Conservation (phyloP, 139 green algal species). For the Micractinium conductrix region DNA sequence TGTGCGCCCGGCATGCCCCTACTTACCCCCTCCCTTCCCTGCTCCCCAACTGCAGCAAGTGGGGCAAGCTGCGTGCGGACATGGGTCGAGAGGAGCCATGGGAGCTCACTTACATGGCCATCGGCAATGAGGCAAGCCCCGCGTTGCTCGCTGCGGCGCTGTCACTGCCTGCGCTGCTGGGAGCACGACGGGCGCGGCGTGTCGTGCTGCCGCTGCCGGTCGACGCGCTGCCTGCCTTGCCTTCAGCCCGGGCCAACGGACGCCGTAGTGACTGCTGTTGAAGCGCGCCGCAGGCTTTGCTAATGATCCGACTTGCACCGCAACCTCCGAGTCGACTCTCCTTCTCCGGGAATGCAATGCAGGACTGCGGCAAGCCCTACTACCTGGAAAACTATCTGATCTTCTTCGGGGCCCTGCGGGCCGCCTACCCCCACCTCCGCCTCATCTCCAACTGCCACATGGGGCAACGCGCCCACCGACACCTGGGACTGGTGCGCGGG, state of each 20-base stretch:
- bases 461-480: constrained; percentile 46
- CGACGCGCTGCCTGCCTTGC: no score
- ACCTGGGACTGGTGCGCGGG: not conserved
- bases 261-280: no score
- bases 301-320: not conserved
- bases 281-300: no score
- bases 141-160: no score
- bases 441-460: constrained; percentile 72
- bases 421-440: constrained; percentile 55
- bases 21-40: not conserved
- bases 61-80: constrained; percentile 56
- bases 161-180: no score
- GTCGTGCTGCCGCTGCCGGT: no score
- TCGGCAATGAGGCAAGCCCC: constrained; percentile 71
- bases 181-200: no score
- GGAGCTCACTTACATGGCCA: constrained; percentile 63
- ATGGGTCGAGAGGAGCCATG: constrained; percentile 75
- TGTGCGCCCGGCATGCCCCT: not conserved
- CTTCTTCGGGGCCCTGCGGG: constrained; percentile 56
- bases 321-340: not conserved
- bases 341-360: not conserved
- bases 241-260: no score
- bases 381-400: constrained; percentile 59
- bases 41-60: constrained; percentile 28
- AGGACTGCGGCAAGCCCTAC: constrained; percentile 57